Evolutionary conservation across 2,329 filamentous ascomycete species (phyloP), one percentile per base, ranked within the genome.

Genomic region (Epichloe elymi): DNA sequence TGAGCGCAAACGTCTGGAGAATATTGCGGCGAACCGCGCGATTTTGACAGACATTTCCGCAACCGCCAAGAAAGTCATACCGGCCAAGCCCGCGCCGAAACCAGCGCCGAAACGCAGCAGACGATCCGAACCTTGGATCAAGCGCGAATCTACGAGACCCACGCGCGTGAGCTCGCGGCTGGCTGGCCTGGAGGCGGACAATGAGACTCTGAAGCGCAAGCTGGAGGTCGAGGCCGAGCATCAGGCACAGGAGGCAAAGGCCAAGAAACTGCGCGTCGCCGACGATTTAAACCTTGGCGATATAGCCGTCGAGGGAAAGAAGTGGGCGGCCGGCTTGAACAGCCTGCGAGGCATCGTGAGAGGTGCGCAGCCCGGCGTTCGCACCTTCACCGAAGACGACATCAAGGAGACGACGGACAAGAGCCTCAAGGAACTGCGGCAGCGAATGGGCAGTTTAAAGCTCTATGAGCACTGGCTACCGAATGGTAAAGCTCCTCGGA

Each of bases 311-410:
- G 86, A 86, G 37, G 89, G 90, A 0, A 83, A 85, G 62, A 84
- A 83, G 57, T 93, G 83, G 77, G 78, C 85, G 45, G 75, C 74
- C 26, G 82, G 79, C 11, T 73, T 83, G 15, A 82, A 82, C 19
- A 82, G 88, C 47, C 72, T 90, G 19, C 72, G 71, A 46, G 65
- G 67, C 2, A 69, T 84, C 1, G 65, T 75, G 23, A 78, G 76
- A 61, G 87, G 77, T 2, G 88, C 89, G 0, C 82, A 86, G 56
- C 88, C 89, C 0, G 88, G 91, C 46, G 76, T 88, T 50, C 75
- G 88, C 19, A 97, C 91, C 0, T 97, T 97, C 61, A 84, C 80
- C 0, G 82, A 86, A n/a, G 82, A 90, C 1, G 86, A 95, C 65
- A 77, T 93, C 4, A 82, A 84, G 54, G 80, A 88, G 55, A 95